Conservation (phyloP, 1,139 yeast species). For the Geotrichum histeridarum region DNA sequence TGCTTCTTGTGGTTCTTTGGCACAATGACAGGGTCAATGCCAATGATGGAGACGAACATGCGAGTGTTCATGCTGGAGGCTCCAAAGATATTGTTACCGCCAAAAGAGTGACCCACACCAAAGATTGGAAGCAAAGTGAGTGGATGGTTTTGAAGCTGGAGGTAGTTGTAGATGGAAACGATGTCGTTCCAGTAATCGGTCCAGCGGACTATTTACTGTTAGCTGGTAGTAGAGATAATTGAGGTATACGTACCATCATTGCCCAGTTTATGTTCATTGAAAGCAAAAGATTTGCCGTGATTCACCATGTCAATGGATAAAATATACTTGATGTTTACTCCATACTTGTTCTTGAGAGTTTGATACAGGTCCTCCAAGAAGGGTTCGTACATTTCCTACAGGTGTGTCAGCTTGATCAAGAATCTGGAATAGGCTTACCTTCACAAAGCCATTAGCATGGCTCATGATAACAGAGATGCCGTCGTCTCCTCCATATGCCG, state of each 20-base stretch:
- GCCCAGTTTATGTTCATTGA: constrained; percentile 21
- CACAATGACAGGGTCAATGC: constrained; percentile 20
- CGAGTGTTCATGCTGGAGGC: constrained; percentile 16
- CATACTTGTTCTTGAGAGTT: not conserved
- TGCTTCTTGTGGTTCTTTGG: not conserved
- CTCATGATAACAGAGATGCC: constrained; percentile 12
- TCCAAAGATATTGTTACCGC: constrained; percentile 21
- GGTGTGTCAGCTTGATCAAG: not conserved
- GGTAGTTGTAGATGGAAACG: constrained; percentile 13
- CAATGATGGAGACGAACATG: constrained; percentile 18
- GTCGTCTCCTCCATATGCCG: not conserved
- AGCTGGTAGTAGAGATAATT: not conserved
- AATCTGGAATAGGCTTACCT: not conserved
- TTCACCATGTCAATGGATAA: constrained; percentile 21
- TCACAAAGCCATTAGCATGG: constrained; percentile 17
- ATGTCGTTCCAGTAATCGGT: constrained; percentile 21
- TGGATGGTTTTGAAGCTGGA: constrained; percentile 18
- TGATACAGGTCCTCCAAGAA: constrained; percentile 12
- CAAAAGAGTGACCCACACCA: constrained; percentile 24
- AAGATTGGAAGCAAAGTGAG: constrained; percentile 17
- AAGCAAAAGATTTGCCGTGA: constrained; percentile 20
- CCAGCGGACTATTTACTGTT: constrained; percentile 15
- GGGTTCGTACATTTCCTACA: constrained; percentile 18
- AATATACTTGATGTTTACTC: constrained; percentile 20
- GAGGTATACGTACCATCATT: constrained; percentile 14